A percentile compares a stretch with the other conserved stretches of the same genome.
Conservation (phyloP, 2,329 filamentous ascomycete genomes). For the Daldinia sp. region DNA sequence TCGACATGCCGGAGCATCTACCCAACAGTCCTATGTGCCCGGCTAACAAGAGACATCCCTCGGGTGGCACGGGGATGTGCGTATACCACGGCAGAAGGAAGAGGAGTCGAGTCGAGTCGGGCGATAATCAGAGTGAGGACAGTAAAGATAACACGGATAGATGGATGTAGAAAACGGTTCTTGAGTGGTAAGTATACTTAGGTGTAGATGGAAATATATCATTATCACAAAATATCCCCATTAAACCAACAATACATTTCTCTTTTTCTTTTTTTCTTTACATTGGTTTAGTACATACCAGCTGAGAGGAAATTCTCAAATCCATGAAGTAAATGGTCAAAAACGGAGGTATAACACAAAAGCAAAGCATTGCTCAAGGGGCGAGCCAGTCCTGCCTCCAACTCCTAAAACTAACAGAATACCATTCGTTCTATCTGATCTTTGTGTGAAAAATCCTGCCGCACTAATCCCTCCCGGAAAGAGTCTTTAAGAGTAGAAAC, state of each 20-base stretch:
- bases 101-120: conserved; percentile 19
- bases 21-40: conserved; percentile 66
- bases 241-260: background rate
- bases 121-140: conserved; percentile 41
- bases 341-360: background rate
- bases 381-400: conserved; percentile 3
- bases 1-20: conserved; percentile 64
- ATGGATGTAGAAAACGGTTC: conserved; percentile 18
- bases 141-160: conserved; percentile 15
- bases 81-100: conserved; percentile 61
- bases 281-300: conserved; percentile 19
- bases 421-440: background rate
- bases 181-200: background rate
- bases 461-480: background rate
- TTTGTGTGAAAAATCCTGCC: background rate
- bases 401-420: conserved; percentile 15
- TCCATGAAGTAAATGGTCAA: background rate
- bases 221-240: background rate
- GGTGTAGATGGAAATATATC: background rate
- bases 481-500: background rate
- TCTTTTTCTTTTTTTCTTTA: conserved; percentile 2
- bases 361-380: background rate
- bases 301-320: background rate
- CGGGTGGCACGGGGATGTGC: conserved; percentile 62
- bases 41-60: conserved; percentile 58